Evolutionary conservation across 2,329 filamentous ascomycete species (phyloP).

Genomic region (Colletotrichum paranaense): DNA sequence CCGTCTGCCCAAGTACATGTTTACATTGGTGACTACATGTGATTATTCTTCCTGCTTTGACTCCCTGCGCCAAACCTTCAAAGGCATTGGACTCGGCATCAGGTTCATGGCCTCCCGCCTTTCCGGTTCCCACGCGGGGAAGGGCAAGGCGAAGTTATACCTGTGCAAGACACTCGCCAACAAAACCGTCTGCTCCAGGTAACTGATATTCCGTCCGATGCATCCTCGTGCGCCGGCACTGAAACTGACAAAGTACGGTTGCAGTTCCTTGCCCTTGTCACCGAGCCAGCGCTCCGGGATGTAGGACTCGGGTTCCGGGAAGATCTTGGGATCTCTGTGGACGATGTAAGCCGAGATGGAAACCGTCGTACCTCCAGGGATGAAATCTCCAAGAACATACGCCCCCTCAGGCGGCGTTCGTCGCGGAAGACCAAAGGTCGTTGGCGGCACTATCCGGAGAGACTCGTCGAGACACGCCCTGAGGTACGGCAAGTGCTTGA

Average conservation of each 20-base stretch:
- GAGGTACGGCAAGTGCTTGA: no score
- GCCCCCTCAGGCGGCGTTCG: no score
- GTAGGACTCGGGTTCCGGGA: slow-evolving; percentile 40
- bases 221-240: slow-evolving; percentile 37
- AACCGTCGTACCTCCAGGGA: slow-evolving; percentile 43
- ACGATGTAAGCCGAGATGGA: slow-evolving; percentile 45
- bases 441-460: no score
- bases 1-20: no score
- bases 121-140: no score
- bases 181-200: slow-evolving; percentile 58
- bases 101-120: neutral
- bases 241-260: slow-evolving; percentile 52
- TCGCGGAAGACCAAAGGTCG: no score
- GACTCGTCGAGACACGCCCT: no score
- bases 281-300: slow-evolving; percentile 47
- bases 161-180: slow-evolving; percentile 54
- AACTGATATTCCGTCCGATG: slow-evolving; percentile 46
- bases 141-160: slow-evolving; percentile 48
- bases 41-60: no score
- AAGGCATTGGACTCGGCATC: slow-evolving; percentile 13
- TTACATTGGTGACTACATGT: no score
- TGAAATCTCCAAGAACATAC: no score
- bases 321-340: slow-evolving; percentile 39
- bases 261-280: slow-evolving; percentile 50
- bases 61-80: slow-evolving; percentile 12